Conservation (phyloP, 768 basidiomycete genomes). For the Clitopilus passeckerianus region DNA sequence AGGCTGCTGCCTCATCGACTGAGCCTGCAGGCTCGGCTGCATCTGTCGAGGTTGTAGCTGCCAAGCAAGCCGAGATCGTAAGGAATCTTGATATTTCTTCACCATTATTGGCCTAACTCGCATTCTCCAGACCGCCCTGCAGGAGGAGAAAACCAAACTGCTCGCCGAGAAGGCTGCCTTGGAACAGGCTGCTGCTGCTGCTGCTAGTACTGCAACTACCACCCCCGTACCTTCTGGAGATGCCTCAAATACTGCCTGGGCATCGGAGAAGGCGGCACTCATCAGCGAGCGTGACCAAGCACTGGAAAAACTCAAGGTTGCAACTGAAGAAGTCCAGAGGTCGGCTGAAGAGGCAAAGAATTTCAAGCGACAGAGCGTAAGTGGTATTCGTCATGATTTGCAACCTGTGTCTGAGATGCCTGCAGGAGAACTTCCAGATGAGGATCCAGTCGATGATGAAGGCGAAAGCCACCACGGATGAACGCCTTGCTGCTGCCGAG, state of each 20-base stretch:
- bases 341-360: slow-evolving; percentile 38
- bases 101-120: slow-evolving; percentile 1
- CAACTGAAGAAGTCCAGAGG: slow-evolving; percentile 39
- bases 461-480: slow-evolving; percentile 40
- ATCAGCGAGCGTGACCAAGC: slow-evolving; percentile 58
- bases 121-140: slow-evolving; percentile 39
- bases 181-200: slow-evolving; percentile 14
- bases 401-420: slow-evolving; percentile 1
- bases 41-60: slow-evolving; percentile 15
- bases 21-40: slow-evolving; percentile 10
- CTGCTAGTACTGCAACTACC: no score
- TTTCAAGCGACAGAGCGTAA: slow-evolving; percentile 34
- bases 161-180: slow-evolving; percentile 53
- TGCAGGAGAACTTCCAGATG: slow-evolving; percentile 58
- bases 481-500: slow-evolving; percentile 46
- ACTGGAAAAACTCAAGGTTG: slow-evolving; percentile 45
- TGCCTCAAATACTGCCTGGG: slow-evolving; percentile 39
- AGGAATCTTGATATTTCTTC: slow-evolving; percentile 20
- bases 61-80: slow-evolving; percentile 29
- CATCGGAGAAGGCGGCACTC: slow-evolving; percentile 56
- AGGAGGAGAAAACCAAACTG: slow-evolving; percentile 57
- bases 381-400: slow-evolving; percentile 7
- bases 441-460: slow-evolving; percentile 50
- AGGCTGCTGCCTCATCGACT: slow-evolving; percentile 14
- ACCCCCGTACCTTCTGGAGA: slow-evolving; percentile 14